Conservation (phyloP, 2,329 filamentous ascomycete genomes). For the Rosellinia necatrix region DNA sequence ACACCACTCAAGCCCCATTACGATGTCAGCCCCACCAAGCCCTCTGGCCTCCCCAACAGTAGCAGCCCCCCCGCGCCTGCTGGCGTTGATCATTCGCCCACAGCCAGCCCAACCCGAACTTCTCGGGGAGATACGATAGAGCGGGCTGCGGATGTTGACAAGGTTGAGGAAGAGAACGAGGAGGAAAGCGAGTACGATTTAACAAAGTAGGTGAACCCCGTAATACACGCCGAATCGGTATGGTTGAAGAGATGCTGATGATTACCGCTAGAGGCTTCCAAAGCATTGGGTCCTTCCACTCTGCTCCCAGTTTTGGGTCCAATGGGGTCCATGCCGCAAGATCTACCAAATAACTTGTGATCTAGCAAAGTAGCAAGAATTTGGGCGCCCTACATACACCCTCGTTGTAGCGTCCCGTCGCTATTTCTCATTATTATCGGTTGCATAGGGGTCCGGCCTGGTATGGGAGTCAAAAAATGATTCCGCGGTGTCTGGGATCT, state of each 20-base stretch:
- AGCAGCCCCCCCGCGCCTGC: conserved; percentile 63
- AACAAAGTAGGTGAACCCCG: conserved; percentile 54
- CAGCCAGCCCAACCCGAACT: conserved; percentile 55
- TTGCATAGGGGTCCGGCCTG: conserved; percentile 4
- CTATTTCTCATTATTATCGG: conserved; percentile 14
- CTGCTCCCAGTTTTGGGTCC: conserved; percentile 35
- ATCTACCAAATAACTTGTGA: conserved; percentile 10
- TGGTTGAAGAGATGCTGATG: conserved; percentile 35
- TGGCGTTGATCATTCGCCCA: conserved; percentile 53
- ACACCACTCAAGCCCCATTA: conserved; percentile 67
- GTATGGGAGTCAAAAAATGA: neutral
- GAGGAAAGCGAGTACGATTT: conserved; percentile 63
- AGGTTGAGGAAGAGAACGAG: conserved; percentile 43
- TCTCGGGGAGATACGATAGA: conserved; percentile 36
- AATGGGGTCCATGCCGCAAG: conserved; percentile 18
- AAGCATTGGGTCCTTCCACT: conserved; percentile 67
- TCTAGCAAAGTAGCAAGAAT: neutral
- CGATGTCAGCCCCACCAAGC: conserved; percentile 64
- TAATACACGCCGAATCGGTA: neutral
- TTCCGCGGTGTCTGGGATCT: neutral
- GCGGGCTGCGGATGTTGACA: conserved; percentile 28
- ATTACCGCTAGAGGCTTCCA: conserved; percentile 60
- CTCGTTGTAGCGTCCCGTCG: neutral
- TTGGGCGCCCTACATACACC: no score
- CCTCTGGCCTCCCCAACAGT: conserved; percentile 51